Evolutionary conservation across 768 basidiomycete genomes (phyloP), one percentile per base, ranked within the genome.

Genomic region (Terana coerulea): DNA sequence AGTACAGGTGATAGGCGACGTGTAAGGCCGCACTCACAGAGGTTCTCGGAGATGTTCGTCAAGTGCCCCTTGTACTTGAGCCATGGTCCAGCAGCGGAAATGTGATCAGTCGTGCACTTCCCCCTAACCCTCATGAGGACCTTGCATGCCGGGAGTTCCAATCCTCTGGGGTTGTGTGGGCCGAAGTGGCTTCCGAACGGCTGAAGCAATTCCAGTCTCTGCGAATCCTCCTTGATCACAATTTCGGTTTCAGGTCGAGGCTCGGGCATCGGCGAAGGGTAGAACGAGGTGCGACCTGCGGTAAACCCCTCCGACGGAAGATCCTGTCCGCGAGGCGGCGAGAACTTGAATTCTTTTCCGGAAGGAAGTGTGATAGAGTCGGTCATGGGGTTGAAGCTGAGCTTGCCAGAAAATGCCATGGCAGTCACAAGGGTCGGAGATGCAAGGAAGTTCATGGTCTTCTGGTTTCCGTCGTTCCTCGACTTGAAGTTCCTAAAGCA

Each of bases 31-130:
- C 25, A 79, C 89, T 62, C 64, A 93, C 92, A 70, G 9, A 95
- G 81, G 67, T 98, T 98, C 70, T 98, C 92, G 3, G 95, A 93
- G 54, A 98, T 97, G 66, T 98, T 98, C 28, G 88, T 87, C 34
- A 98, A 73, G 71, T 98, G 95, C 0, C 91, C 97, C 67, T 98
- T 98, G 75, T 95, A 99, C 74, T 98, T 98, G 58, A 99, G 72
- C 97, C 97, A 99, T 29, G 94, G 91, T 2, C 97, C 97, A 28
- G 97, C 97, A 33, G 97, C 97, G 29, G 91, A 94, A 51, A 98
- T 99, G 65, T 98, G 97, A 63, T 99, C 97, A 15, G 97, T 99
- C 11, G 97, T 99, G 68, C 97, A 99, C 71, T 99, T 98, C n/a
- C 97, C 97, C 57, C 90, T 75, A 6, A 98, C 91, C 26, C 93